These are phyloP conservation scores for Clonostachys rosea DNA, from an alignment of 2,329 filamentous ascomycete genomes.

Conservation along the genomic window DNA sequence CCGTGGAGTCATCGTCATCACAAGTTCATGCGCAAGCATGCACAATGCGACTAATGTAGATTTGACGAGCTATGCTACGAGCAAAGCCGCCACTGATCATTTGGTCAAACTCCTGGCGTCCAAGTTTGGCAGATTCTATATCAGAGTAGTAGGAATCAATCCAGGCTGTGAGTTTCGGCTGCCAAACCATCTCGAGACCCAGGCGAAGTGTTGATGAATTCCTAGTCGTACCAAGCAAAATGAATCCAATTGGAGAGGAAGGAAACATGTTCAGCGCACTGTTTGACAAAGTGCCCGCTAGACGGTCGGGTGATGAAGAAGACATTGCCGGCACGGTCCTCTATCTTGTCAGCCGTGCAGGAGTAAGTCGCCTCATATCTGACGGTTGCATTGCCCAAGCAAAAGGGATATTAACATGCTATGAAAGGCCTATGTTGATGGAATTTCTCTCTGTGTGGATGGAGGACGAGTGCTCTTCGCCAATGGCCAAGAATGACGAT, in stretches of 20 bases:
- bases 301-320: slow-evolving; percentile 17
- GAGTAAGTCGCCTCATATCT: slow-evolving; percentile 12
- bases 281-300: slow-evolving; percentile 23
- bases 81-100: slow-evolving; percentile 48
- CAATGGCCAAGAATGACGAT: slow-evolving; percentile 15
- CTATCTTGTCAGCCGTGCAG: slow-evolving; percentile 21
- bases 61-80: slow-evolving; percentile 43
- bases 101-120: slow-evolving; percentile 39
- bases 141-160: slow-evolving; percentile 24
- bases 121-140: slow-evolving; percentile 32
- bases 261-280: slow-evolving; percentile 22
- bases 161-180: slow-evolving; percentile 18
- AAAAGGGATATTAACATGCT: slow-evolving; percentile 1
- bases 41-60: slow-evolving; percentile 48
- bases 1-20: slow-evolving; percentile 39
- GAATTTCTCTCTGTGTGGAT: slow-evolving; percentile 19
- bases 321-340: slow-evolving; percentile 21
- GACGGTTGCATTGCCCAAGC: too few species aligned
- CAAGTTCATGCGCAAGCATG: slow-evolving; percentile 46
- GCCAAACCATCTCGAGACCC: neutral
- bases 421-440: slow-evolving; percentile 19
- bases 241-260: slow-evolving; percentile 22
- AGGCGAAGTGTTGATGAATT: neutral
- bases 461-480: slow-evolving; percentile 20
- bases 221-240: slow-evolving; percentile 24